Percentiles rank a stretch among this genome's conserved stretches.
phyloP scores from a whole-genome alignment of 2,329 filamentous ascomycete genomes.

The Colletotrichum nymphaeae region DNA sequence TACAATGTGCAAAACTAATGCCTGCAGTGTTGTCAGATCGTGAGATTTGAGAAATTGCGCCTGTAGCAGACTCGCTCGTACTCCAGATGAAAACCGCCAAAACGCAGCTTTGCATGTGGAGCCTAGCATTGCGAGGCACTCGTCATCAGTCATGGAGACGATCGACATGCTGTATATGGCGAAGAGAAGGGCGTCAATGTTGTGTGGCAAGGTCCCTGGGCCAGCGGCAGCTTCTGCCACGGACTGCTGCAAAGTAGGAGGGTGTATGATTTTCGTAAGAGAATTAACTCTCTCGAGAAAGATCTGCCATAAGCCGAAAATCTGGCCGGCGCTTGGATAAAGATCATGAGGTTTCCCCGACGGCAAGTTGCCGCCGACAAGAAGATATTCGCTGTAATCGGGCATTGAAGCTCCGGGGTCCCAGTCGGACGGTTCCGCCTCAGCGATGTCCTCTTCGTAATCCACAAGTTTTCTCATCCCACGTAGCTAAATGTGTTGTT shows the following conservation, averaged over 20 bases:
- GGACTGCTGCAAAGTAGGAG: slow-evolving; percentile 62
- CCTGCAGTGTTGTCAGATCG: slow-evolving; percentile 68
- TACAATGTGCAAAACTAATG: slow-evolving; percentile 67
- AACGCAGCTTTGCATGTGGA: slow-evolving; percentile 60
- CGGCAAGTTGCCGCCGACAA: slow-evolving; percentile 1
- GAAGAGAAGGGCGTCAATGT: slow-evolving; percentile 72
- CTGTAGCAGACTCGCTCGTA: slow-evolving; percentile 59
- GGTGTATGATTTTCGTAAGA: slow-evolving; percentile 76
- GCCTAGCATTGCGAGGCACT: slow-evolving; percentile 64
- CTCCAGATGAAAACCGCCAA: slow-evolving; percentile 61
- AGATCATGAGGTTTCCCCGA: slow-evolving; percentile 4
- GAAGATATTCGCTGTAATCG: slow-evolving; percentile 25
- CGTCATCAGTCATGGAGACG: slow-evolving; percentile 66
- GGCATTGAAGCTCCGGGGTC: slow-evolving; percentile 27
- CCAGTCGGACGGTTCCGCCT: slow-evolving; percentile 8
- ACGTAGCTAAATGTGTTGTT: neutral
- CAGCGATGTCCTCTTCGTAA: neutral
- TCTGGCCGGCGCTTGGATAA: slow-evolving; percentile 16
- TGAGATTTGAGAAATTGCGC: slow-evolving; percentile 68
- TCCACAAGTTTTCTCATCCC: slow-evolving; percentile 19
- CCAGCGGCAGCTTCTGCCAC: slow-evolving; percentile 45
- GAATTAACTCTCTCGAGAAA: slow-evolving; percentile 82
- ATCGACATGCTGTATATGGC: slow-evolving; percentile 69
- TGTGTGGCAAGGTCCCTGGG: slow-evolving; percentile 26
- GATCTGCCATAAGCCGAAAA: slow-evolving; percentile 75